Evolutionary conservation across 441 rosid genomes (phyloP).

Genomic region (Bocquillonia castaneifolia): DNA sequence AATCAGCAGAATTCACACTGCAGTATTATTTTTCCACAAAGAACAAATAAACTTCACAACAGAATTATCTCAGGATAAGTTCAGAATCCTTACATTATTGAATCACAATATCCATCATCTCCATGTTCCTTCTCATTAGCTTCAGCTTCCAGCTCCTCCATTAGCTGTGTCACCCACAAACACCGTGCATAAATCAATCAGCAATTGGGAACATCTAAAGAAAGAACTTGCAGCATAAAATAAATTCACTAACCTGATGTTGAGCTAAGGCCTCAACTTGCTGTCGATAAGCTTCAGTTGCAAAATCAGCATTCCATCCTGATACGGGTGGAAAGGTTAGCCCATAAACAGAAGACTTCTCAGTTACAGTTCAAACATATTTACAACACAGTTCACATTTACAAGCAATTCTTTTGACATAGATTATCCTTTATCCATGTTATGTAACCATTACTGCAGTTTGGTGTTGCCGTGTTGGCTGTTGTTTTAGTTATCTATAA

Average conservation of each 20-base stretch:
- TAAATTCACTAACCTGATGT: constrained; percentile 62
- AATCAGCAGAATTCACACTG: no score
- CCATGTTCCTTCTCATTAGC: constrained; percentile 79
- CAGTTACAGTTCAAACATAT: neutral
- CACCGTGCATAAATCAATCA: constrained; percentile 18
- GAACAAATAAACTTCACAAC: neutral
- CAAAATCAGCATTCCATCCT: constrained; percentile 99
- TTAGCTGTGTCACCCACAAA: constrained; percentile 49
- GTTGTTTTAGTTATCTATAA: neutral
- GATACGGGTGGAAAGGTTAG: constrained; percentile 7
- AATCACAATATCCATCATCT: constrained; percentile 43
- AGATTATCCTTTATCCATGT: neutral
- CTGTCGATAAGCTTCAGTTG: constrained; percentile 97
- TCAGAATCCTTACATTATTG: constrained; percentile 57
- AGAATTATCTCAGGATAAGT: constrained; percentile 19
- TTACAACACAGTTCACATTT: neutral
- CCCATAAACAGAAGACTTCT: neutral
- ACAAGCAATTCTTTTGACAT: neutral
- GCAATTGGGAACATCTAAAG: constrained; percentile 17
- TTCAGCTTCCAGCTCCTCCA: constrained; percentile 95
- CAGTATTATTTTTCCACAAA: no score
- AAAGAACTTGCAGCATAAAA: neutral
- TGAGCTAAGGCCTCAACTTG: constrained; percentile 93
- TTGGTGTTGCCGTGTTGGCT: neutral
- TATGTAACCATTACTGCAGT: neutral